Conservation (phyloP, 2,329 filamentous ascomycete species). For the Polychaeton citri region DNA sequence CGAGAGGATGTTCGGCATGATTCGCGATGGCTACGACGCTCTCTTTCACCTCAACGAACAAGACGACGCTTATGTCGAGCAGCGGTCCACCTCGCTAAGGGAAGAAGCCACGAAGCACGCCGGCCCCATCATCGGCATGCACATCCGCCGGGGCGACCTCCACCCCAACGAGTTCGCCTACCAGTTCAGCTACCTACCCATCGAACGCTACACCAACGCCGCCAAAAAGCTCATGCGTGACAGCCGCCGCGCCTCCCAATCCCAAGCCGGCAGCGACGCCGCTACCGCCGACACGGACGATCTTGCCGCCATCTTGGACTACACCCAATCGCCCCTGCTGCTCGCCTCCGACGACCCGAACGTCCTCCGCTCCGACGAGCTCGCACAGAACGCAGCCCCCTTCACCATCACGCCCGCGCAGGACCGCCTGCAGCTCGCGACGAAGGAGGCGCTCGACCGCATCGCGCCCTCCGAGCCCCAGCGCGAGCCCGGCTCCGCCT, state of each 20-base stretch:
- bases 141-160: conserved; percentile 67
- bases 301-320: conserved; percentile 59
- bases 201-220: conserved; percentile 52
- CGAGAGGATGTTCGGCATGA: conserved; percentile 52
- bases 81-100: conserved; percentile 45
- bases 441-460: conserved; percentile 40
- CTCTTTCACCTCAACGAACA: conserved; percentile 57
- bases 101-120: conserved; percentile 31
- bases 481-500: conserved; percentile 33
- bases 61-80: conserved; percentile 51
- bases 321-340: conserved; percentile 51
- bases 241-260: conserved; percentile 14
- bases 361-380: conserved; percentile 54
- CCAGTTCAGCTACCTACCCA: conserved; percentile 62
- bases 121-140: conserved; percentile 53
- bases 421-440: conserved; percentile 61
- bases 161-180: conserved; percentile 70
- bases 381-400: conserved; percentile 30
- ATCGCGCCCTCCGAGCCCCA: conserved; percentile 13
- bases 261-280: conserved; percentile 9
- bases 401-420: conserved; percentile 45
- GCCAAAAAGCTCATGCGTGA: conserved; percentile 42
- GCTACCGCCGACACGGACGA: conserved; percentile 57
- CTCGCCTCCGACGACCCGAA: conserved; percentile 72
- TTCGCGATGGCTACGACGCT: conserved; percentile 56